phyloP scores from a whole-genome alignment of 2,329 filamentous ascomycete genomes.

The Cytospora chrysosperma region DNA sequence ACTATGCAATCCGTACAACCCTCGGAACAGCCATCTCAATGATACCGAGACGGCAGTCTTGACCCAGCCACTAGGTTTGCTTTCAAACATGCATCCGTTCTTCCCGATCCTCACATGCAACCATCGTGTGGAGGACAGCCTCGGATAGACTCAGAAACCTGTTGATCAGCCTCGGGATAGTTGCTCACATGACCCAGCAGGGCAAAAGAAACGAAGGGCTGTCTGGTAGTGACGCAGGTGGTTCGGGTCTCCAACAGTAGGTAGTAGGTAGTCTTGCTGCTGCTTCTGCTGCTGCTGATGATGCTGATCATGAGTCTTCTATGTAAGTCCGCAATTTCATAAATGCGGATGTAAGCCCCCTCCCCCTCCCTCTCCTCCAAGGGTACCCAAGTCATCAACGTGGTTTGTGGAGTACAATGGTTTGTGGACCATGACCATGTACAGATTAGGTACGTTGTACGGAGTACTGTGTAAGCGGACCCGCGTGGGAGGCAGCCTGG shows the following conservation, averaged over 20 bases:
- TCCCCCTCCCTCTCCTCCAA: too few species aligned
- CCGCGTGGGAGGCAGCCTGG: conserved; percentile 12
- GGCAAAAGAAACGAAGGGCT: neutral
- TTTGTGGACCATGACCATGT: conserved; percentile 2
- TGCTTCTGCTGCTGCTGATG: conserved; percentile 1
- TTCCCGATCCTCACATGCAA: neutral
- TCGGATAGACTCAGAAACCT: neutral
- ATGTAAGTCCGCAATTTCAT: neutral
- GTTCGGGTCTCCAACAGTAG: neutral
- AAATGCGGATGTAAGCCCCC: neutral
- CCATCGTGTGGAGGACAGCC: neutral
- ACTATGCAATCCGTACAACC: neutral
- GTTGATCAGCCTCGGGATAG: conserved; percentile 6
- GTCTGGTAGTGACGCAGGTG: conserved; percentile 4
- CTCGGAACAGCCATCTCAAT: neutral
- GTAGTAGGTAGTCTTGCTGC: neutral
- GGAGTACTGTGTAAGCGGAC: conserved; percentile 21
- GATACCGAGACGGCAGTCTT: neutral
- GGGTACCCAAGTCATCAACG: neutral
- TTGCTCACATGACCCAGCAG: neutral
- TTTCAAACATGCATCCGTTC: neutral
- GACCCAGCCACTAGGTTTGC: too few species aligned
- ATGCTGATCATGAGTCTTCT: too few species aligned
- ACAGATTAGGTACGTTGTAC: too few species aligned
- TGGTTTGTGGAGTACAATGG: too few species aligned